A percentile compares a stretch with the other conserved stretches of the same genome.
Evolutionary conservation across 495 filamentous ascomycete genomes (phyloP).

Genomic region (Aspergillus cavernicola): DNA sequence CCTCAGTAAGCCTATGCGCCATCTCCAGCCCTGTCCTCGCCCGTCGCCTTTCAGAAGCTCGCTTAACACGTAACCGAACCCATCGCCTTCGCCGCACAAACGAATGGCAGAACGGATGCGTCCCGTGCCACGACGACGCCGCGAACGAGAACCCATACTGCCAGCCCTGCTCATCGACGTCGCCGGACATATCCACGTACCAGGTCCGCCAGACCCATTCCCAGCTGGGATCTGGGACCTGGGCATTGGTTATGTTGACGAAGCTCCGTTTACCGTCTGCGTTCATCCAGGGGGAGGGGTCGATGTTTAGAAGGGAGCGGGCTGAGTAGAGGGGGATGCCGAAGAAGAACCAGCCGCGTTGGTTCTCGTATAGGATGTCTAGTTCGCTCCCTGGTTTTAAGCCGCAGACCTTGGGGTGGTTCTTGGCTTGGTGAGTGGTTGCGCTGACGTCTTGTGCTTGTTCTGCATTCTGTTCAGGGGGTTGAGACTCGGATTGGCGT

Average conservation of each 20-base stretch:
- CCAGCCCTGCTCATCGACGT: conserved; percentile 92
- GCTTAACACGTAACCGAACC: conserved; percentile 78
- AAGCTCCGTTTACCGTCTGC: conserved; percentile 64
- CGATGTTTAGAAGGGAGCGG: conserved; percentile 79
- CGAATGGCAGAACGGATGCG: conserved; percentile 85
- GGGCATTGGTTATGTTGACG: conserved; percentile 85
- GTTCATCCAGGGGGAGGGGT: conserved; percentile 85
- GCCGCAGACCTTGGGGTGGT: conserved; percentile 11
- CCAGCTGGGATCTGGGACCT: conserved; percentile 94
- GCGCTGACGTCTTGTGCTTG: conserved; percentile 1
- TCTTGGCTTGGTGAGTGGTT: conserved; percentile 1
- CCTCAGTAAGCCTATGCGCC: conserved; percentile 66
- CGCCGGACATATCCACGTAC: conserved; percentile 87
- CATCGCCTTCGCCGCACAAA: conserved; percentile 87
- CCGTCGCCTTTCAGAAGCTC: conserved; percentile 19
- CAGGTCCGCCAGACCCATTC: conserved; percentile 93
- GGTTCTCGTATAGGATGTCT: conserved; percentile 94
- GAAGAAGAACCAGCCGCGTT: conserved; percentile 80
- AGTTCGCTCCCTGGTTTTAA: conserved; percentile 48
- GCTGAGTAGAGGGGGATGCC: conserved; percentile 85
- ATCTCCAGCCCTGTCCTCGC: conserved; percentile 34
- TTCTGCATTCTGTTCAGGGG: background rate
- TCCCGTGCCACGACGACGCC: conserved; percentile 85
- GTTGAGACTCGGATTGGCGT: background rate
- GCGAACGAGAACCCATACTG: conserved; percentile 86